Conservation (phyloP, 2,329 filamentous ascomycete genomes). For the Rosellinia necatrix region DNA sequence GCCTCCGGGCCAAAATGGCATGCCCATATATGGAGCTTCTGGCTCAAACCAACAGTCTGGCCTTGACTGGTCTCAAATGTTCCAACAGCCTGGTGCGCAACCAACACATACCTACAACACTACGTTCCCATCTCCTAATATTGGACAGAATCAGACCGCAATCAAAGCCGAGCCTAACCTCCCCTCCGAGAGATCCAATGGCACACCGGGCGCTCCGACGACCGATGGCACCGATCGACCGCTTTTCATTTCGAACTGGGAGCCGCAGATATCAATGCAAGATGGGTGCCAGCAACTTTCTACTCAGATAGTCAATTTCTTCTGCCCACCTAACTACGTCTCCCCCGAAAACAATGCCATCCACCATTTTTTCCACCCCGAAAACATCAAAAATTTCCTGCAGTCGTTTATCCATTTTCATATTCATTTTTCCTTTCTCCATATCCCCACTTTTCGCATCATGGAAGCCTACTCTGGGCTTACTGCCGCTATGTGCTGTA, state of each 20-base stretch:
- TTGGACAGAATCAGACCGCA: slow-evolving; percentile 70
- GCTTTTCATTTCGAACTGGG: slow-evolving; percentile 54
- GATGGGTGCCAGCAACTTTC: slow-evolving; percentile 60
- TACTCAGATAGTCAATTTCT: slow-evolving; percentile 60
- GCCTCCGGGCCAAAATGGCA: slow-evolving; percentile 65
- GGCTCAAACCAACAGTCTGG: slow-evolving; percentile 65
- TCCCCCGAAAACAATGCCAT: slow-evolving; percentile 58
- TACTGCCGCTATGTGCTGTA: slow-evolving; percentile 70
- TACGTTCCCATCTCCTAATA: slow-evolving; percentile 64
- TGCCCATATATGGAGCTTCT: slow-evolving; percentile 66
- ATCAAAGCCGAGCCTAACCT: slow-evolving; percentile 69
- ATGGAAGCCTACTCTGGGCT: slow-evolving; percentile 69
- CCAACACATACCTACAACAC: slow-evolving; percentile 61
- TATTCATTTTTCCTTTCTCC: slow-evolving; percentile 73
- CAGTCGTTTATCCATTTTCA: slow-evolving; percentile 74
- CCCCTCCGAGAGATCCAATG: slow-evolving; percentile 55
- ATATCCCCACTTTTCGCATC: slow-evolving; percentile 72
- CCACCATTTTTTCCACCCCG: slow-evolving; percentile 66
- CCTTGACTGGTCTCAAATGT: slow-evolving; percentile 80
- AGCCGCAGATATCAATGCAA: slow-evolving; percentile 51
- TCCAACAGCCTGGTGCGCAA: slow-evolving; percentile 70
- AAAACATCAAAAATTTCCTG: slow-evolving; percentile 73
- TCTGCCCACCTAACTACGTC: slow-evolving; percentile 60
- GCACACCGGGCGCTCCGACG: slow-evolving; percentile 49
- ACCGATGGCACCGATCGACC: slow-evolving; percentile 47